Evolutionary conservation across 2,329 filamentous ascomycete species (phyloP).

Genomic region (Sporothrix sp.): DNA sequence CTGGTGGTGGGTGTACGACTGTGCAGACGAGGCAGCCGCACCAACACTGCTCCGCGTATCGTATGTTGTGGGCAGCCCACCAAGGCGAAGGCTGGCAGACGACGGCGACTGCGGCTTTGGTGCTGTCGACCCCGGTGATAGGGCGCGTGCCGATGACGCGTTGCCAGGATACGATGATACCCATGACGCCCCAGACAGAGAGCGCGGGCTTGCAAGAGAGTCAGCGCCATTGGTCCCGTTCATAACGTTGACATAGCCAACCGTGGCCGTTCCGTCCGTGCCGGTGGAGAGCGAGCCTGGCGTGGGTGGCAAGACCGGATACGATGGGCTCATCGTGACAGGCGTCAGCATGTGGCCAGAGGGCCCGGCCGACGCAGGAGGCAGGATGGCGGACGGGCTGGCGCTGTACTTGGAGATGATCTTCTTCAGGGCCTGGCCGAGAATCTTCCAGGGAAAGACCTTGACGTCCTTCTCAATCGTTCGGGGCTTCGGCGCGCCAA

Average conservation of each 20-base stretch:
- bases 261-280: conserved; percentile 29
- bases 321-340: conserved; percentile 28
- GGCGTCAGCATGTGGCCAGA: conserved; percentile 31
- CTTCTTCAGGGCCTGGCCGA: conserved; percentile 83
- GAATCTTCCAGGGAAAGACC: conserved; percentile 92
- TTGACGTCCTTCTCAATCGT: conserved; percentile 99
- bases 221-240: conserved; percentile 34
- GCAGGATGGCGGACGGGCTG: conserved; percentile 32
- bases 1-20: conserved; percentile 22
- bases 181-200: conserved; percentile 41
- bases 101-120: conserved; percentile 30
- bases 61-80: conserved; percentile 30
- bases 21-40: not conserved
- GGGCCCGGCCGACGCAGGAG: conserved; percentile 18
- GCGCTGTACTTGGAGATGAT: conserved; percentile 91
- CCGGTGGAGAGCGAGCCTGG: conserved; percentile 27
- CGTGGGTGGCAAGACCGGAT: conserved; percentile 38
- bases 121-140: conserved; percentile 29
- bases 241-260: conserved; percentile 30
- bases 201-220: conserved; percentile 42
- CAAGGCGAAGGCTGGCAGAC: conserved; percentile 26
- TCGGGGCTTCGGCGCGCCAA: conserved; percentile 85
- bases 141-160: conserved; percentile 28
- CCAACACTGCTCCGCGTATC: conserved; percentile 19
- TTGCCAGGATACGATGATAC: conserved; percentile 18